phyloP scores from a whole-genome alignment of 768 basidiomycete species.

The Pleurotus eryngii region DNA sequence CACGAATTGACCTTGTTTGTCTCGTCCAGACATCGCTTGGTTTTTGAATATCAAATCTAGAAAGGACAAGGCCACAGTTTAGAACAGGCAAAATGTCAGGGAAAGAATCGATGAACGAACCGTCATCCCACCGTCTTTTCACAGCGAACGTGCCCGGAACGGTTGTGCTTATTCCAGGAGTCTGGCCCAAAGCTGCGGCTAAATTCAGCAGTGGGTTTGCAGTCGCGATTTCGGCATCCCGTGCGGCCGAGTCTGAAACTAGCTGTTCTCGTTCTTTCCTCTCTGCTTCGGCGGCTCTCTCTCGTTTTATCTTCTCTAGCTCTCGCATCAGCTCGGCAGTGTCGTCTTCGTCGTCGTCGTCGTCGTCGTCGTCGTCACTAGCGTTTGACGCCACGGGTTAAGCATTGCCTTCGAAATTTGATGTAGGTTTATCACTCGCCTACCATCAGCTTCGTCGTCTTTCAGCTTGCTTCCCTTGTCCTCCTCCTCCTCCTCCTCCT shows the following conservation, averaged over 20 bases:
- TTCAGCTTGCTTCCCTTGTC: conserved; percentile 33
- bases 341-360: conserved; percentile 76
- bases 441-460: conserved; percentile 40
- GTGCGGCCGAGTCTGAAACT: conserved; percentile 51
- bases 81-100: conserved; percentile 1
- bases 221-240: conserved; percentile 83
- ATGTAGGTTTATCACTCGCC: conserved; percentile 25
- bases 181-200: conserved; percentile 83
- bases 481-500: conserved; percentile 55
- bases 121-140: conserved; percentile 94
- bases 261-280: conserved; percentile 76
- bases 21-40: conserved; percentile 72
- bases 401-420: no score
- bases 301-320: conserved; percentile 97
- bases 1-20: conserved; percentile 81
- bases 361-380: conserved; percentile 49
- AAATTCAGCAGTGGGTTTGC: conserved; percentile 89
- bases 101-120: conserved; percentile 36
- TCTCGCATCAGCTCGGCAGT: conserved; percentile 93
- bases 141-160: conserved; percentile 85
- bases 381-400: conserved; percentile 16
- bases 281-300: conserved; percentile 90
- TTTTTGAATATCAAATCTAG: conserved; percentile 98
- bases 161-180: conserved; percentile 69
- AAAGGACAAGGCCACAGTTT: conserved; percentile 10